Evolutionary conservation across 345 rosid species (phyloP), one percentile per base, ranked within the genome.

Genomic region (Mercurialis annua): DNA sequence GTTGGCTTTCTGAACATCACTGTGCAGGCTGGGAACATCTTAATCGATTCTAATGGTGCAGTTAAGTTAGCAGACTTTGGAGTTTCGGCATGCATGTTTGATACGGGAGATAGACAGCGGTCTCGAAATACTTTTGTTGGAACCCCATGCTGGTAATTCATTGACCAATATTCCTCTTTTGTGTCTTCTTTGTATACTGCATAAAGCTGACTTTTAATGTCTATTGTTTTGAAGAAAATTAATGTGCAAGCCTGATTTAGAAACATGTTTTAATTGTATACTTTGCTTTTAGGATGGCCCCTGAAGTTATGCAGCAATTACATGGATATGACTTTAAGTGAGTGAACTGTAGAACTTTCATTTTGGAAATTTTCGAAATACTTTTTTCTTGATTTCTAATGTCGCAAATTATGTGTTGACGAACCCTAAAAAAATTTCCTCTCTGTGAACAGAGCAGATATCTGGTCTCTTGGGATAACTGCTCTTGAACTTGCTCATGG

Each of bases 271-370:
- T 66, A 62, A 56, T 70, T 50, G 40, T 48, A 11, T 50, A 6
- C 15, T 27, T 62, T 64, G 36, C 61, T 76, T 71, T 64, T 76
- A 94, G 99, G 99, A 91, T 94, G 99, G 99, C 99, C 75, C 99
- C 99, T 72, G 99, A 91, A 85, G 99, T 94, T 58, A 94, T 94
- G 99, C 99, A 94, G 74, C 99, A 94, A 70, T 70, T 91, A 79
- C 99, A 94, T 79, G 99, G 99, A 72, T 94, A 94, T 85, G 99
- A 94, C 83, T 94, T 94, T 72, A 94, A 94, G 99, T 94, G 80
- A 85, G 95, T 81, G 43, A 70, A 50, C 70, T 67, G 46, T 46
- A 53, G 64, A 52, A 69, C 64, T 51, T 33, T 72, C 59, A n/a
- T 68, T 10, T 64, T 40, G 11, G 11, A 40, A 14, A 40, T 9